A percentile compares a stretch with the other conserved stretches of the same genome.
These are phyloP conservation scores for Fonsecaea pugnacius DNA, from an alignment of 2,329 filamentous ascomycete genomes.

Conservation along the genomic window DNA sequence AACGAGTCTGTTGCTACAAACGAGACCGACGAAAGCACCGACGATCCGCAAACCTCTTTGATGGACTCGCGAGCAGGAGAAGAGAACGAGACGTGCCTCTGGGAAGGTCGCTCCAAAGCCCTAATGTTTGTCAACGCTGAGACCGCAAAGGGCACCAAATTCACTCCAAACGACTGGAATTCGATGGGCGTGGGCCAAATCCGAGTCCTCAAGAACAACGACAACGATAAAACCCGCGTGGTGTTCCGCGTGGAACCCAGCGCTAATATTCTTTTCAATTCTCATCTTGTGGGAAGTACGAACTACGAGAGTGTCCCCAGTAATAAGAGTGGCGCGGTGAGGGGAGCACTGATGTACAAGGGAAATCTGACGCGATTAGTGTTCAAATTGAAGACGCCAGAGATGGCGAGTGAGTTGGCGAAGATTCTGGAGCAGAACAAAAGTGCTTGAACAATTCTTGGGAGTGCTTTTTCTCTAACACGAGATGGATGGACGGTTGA, in stretches of 20 bases:
- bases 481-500: not conserved
- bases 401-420: slow-evolving; percentile 32
- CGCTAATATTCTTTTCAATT: slow-evolving; percentile 75
- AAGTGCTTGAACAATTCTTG: slow-evolving; percentile 17
- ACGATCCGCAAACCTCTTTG: slow-evolving; percentile 68
- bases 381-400: slow-evolving; percentile 36
- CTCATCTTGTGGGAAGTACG: slow-evolving; percentile 67
- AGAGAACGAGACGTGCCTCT: slow-evolving; percentile 71
- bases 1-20: slow-evolving; percentile 47
- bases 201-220: slow-evolving; percentile 74
- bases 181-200: slow-evolving; percentile 73
- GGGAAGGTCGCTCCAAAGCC: slow-evolving; percentile 73
- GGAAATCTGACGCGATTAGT: slow-evolving; percentile 34
- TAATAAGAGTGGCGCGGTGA: slow-evolving; percentile 35
- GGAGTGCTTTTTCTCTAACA: not conserved
- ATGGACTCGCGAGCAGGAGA: slow-evolving; percentile 69
- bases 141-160: slow-evolving; percentile 48
- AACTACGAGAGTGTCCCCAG: slow-evolving; percentile 42
- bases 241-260: slow-evolving; percentile 75
- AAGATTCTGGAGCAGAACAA: slow-evolving; percentile 36
- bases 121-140: slow-evolving; percentile 61
- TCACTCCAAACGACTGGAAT: slow-evolving; percentile 60
- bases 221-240: slow-evolving; percentile 68
- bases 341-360: slow-evolving; percentile 33
- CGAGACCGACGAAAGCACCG: slow-evolving; percentile 57